Conservation (phyloP, 129 eudicot species). For the Rutidosis leptorrhynchoides region DNA sequence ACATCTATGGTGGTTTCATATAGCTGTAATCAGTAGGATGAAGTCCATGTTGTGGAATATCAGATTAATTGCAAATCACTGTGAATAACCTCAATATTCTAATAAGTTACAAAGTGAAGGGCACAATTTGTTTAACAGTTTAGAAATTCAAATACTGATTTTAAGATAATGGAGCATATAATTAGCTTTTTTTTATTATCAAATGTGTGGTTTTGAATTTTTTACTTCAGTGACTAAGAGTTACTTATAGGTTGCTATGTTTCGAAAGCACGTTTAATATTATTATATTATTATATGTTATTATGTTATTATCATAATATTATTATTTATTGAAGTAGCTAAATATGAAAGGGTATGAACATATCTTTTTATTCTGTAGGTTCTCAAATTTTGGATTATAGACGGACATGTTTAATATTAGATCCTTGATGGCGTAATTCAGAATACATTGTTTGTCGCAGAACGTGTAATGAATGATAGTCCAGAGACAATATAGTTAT, state of each 20-base stretch:
- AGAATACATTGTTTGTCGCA: not conserved
- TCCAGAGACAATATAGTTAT: slow-evolving; percentile 11
- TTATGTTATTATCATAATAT: too few relatives aligned
- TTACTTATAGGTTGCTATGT: slow-evolving; percentile 3
- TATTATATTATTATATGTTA: too few relatives aligned
- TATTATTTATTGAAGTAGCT: not conserved
- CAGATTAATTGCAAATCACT: not conserved
- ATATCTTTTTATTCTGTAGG: not conserved
- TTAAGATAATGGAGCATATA: not conserved
- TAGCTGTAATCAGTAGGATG: not conserved
- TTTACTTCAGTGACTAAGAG: not conserved
- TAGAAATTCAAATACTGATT: not conserved
- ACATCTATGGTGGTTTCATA: not conserved
- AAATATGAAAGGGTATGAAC: not conserved
- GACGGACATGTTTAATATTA: not conserved
- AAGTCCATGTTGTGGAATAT: not conserved
- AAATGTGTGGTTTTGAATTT: not conserved
- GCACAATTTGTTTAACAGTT: not conserved
- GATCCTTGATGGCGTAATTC: not conserved
- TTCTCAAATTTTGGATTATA: slow-evolving; percentile 4
- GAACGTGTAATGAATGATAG: slow-evolving; percentile 15
- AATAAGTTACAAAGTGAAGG: not conserved
- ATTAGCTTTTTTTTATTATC: not conserved
- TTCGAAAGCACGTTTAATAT: not conserved
- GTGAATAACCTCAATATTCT: not conserved